Base-by-base conservation (phyloP, 164 flowering plant species). In the Paratinospora sagittata region DNA sequence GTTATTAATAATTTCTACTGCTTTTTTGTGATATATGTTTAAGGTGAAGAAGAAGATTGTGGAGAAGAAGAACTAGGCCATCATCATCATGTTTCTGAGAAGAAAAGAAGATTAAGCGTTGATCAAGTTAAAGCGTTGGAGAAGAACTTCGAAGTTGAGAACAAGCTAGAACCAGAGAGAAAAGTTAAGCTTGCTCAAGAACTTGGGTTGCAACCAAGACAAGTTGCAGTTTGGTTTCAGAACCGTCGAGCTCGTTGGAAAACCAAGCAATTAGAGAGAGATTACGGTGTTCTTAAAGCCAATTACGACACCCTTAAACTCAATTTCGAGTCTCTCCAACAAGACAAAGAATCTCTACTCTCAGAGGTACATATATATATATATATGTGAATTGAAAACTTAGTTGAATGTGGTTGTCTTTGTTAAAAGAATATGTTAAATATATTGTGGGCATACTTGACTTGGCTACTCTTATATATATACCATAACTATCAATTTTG, bases 161-260 rank as follows among this genome's bases (percentile, higher is more conserved):
- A 88, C 84, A 93, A 91, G 87, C 94, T 93, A 7, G 96, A 93
- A 68, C 98, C 97, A 2, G 97, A 90, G 77, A 81, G 95, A 72
- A 94, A 94, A 70, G 84, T 87, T 65, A 88, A 88, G 77, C 84
- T 94, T 2, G 97, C 98, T 0, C 90, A 85, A 68, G 95, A 94
- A 23, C 86, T 94, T 8, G 95, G 93, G 5, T 68, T 94, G 75
- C 98, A 92, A 72, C 98, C 98, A 2, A 76, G 97, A 39, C 98
- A 92, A 73, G 97, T 94, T 0, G 98, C 98, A 12, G 92, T 94
- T 52, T 94, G 98, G 98, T 94, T 90, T 77, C 98, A 94, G 73
- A 94, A 94, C 82, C 87, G 97, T 57, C 83, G 97, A 2, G 98
- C 98, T 0, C 77, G 98, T 72, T 92, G 97, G 97, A 94, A 92